Evolutionary conservation across 805 yeast species (phyloP).

Genomic region (Suhomyces emberorum): DNA sequence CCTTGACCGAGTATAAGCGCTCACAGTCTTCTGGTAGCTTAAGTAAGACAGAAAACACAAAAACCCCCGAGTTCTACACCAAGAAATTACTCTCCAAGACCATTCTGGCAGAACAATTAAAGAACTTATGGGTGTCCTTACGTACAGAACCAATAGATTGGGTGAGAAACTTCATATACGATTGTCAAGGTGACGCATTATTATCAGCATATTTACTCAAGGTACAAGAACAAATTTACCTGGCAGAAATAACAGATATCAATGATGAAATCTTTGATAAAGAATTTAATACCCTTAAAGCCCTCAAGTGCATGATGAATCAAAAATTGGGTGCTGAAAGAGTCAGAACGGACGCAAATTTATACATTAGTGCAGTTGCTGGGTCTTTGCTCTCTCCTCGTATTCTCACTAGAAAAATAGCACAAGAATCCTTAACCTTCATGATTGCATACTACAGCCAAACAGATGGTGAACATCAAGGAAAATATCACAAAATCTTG

Average conservation of each 20-base stretch:
- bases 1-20: constrained; percentile 69
- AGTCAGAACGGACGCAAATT: constrained; percentile 42
- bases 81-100: constrained; percentile 66
- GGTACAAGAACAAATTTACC: constrained; percentile 48
- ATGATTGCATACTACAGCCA: constrained; percentile 40
- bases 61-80: constrained; percentile 74
- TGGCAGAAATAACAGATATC: constrained; percentile 30
- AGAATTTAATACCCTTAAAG: constrained; percentile 74
- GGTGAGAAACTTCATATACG: constrained; percentile 71
- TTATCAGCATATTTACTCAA: constrained; percentile 54
- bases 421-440: constrained; percentile 67
- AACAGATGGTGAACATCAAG: constrained; percentile 21
- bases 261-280: constrained; percentile 56
- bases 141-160: constrained; percentile 84
- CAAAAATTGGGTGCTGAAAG: constrained; percentile 59
- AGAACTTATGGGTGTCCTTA: constrained; percentile 84
- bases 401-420: constrained; percentile 70
- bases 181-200: constrained; percentile 76
- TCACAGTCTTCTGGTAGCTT: constrained; percentile 19
- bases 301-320: constrained; percentile 72
- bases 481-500: constrained; percentile 55
- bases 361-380: constrained; percentile 57
- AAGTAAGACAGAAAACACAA: constrained; percentile 26
- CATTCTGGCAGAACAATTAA: constrained; percentile 66
- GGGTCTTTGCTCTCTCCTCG: constrained; percentile 75